phyloP scores from a whole-genome alignment of 129 eudicot species.

The Flaveria brownii region DNA sequence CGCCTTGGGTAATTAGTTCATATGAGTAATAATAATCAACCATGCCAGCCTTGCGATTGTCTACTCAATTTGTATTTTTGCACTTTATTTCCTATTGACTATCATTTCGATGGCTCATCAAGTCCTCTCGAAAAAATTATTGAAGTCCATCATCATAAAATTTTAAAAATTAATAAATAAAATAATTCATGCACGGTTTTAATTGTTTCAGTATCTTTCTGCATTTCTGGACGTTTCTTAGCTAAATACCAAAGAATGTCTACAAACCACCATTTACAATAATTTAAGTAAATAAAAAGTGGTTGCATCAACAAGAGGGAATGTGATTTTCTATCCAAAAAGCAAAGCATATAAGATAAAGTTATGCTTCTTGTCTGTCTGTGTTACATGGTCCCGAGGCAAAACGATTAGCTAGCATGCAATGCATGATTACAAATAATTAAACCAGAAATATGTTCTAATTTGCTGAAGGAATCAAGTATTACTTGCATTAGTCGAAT shows the following conservation, averaged over 20 bases:
- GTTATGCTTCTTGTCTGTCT: conserved; percentile 42
- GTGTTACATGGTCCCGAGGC: conserved; percentile 38
- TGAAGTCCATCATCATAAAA: conserved; percentile 29
- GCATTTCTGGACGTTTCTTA: conserved; percentile 34
- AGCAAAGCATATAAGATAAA: conserved; percentile 35
- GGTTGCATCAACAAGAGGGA: conserved; percentile 43
- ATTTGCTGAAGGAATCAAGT: conserved; percentile 15
- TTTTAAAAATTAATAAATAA: neutral
- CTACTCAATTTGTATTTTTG: conserved; percentile 28
- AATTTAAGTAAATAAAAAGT: conserved; percentile 22
- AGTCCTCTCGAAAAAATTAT: conserved; percentile 27
- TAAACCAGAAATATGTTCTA: neutral
- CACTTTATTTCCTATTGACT: conserved; percentile 32
- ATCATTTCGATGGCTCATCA: conserved; percentile 27
- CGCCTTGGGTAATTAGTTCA: too few relatives aligned
- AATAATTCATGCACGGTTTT: conserved; percentile 18
- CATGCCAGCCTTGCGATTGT: conserved; percentile 39
- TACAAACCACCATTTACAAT: conserved; percentile 29
- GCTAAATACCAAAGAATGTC: conserved; percentile 40
- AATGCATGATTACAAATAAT: conserved; percentile 17
- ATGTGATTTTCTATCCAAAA: conserved; percentile 44
- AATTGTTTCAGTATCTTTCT: conserved; percentile 22
- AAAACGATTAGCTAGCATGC: conserved; percentile 20
- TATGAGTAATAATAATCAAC: neutral
- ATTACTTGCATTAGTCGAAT: neutral